Evolutionary conservation across 2,329 filamentous ascomycete species (phyloP), one percentile per base, ranked within the genome.

Genomic region (Cladosporium sp.): DNA sequence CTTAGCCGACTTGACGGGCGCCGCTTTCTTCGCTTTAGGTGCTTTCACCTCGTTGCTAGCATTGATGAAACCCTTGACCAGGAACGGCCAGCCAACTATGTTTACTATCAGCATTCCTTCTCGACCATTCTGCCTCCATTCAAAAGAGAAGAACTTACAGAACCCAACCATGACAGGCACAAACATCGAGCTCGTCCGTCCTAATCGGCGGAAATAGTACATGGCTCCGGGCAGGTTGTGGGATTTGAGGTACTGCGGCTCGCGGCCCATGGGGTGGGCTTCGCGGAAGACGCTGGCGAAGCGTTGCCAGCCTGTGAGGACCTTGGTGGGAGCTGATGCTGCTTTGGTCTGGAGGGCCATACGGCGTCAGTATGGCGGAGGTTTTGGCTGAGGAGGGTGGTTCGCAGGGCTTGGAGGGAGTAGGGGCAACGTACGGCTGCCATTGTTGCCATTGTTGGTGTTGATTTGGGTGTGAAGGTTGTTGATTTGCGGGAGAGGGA

Each of bases 251-350:
- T 59, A 59, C 1, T 9, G 19, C 17, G 56, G 56, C 17, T 37
- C 39, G 39, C 56, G 56, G 28, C 47, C 56, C 15, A 59, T 47
- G 25, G 56, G 56, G 40, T 59, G 56, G 9, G 56, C 47, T 47
- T 59, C 56, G 45, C 47, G 47, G 56, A 52, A 59, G 14, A 52
- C 50, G 30, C 40, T 43, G 56, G 56, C 47, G 47, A 59, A 52
- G n/a, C 49, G 42, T 30, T 49, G 54, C 42, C 42, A 49, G 25
- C 19, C n/a, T 30, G 54, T 25, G 42, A 49, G 54, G 34, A 55
- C 40, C 47, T 19, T 55, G 52, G 36, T 14, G 51, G 51, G 51
- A 38, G 51, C 51, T 12, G 39, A n/a, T 20, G 51, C 39, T 8
- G 51, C 51, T n/a, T 38, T 34, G 25, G 51, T 36, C 51, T 55